phyloP scores from a whole-genome alignment of 2,329 filamentous ascomycete species.

The Cladophialophora chaetospira region DNA sequence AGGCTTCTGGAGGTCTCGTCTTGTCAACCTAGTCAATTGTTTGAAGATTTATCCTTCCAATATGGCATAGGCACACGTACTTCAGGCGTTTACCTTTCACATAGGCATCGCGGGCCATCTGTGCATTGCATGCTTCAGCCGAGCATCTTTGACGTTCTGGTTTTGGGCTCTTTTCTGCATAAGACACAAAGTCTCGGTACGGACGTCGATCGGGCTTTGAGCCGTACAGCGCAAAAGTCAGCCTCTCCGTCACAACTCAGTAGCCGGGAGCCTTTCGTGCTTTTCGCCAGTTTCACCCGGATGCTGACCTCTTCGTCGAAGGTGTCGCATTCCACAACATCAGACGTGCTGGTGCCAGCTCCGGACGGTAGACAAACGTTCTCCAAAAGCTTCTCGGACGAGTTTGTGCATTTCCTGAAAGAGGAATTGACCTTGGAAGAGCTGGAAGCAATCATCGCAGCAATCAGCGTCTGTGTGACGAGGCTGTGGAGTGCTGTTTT shows the following conservation, averaged over 20 bases:
- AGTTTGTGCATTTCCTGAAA: slow-evolving; percentile 12
- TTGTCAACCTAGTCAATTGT: background rate
- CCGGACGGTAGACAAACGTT: background rate
- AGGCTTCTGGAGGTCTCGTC: background rate
- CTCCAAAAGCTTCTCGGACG: slow-evolving; percentile 9
- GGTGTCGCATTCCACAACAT: background rate
- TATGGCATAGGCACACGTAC: slow-evolving; percentile 10
- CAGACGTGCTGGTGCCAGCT: slow-evolving; percentile 10
- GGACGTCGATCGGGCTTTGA: slow-evolving; percentile 3
- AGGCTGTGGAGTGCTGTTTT: slow-evolving; percentile 19
- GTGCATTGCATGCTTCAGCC: background rate
- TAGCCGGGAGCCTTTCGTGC: slow-evolving; percentile 13
- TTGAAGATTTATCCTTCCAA: slow-evolving; percentile 1
- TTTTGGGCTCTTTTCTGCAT: slow-evolving; percentile 12
- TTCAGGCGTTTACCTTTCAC: slow-evolving; percentile 1
- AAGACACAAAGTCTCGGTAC: slow-evolving; percentile 5
- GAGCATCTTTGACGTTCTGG: slow-evolving; percentile 7
- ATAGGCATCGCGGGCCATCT: background rate
- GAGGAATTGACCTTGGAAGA: slow-evolving; percentile 14
- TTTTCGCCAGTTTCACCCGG: slow-evolving; percentile 16
- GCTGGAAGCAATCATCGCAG: slow-evolving; percentile 17
- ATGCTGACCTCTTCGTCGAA: slow-evolving; percentile 12
- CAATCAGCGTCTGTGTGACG: slow-evolving; percentile 16
- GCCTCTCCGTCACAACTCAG: background rate
- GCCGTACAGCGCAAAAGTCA: background rate